phyloP scores from a whole-genome alignment of 2,329 filamentous ascomycete species.

The Ceratocystis variospora region DNA sequence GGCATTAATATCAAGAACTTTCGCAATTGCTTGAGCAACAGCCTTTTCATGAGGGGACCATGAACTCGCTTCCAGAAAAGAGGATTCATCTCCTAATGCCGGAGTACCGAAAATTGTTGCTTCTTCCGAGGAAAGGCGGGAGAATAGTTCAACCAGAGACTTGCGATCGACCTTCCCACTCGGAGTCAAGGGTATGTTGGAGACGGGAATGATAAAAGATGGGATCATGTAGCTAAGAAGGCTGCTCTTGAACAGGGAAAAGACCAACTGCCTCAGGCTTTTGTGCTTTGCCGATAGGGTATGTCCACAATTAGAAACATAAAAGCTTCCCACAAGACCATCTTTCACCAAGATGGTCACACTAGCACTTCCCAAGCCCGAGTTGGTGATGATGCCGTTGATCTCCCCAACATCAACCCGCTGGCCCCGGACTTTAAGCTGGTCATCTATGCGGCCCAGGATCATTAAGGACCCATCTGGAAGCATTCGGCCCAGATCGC shows the following conservation, averaged over 20 bases:
- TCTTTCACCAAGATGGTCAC: conserved; percentile 44
- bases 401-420: conserved; percentile 69
- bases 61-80: not conserved
- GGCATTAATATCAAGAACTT: conserved; percentile 33
- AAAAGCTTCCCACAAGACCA: conserved; percentile 55
- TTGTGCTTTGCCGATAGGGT: not conserved
- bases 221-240: conserved; percentile 72
- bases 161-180: conserved; percentile 61
- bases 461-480: conserved; percentile 63
- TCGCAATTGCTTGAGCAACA: conserved; percentile 42
- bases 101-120: not conserved
- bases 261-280: conserved; percentile 22
- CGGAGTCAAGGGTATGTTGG: conserved; percentile 52
- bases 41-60: conserved; percentile 43
- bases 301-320: conserved; percentile 34
- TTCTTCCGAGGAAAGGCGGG: conserved; percentile 16
- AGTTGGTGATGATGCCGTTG: conserved; percentile 39
- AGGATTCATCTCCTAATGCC: not conserved
- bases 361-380: conserved; percentile 43
- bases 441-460: conserved; percentile 59
- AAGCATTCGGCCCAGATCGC: conserved; percentile 69
- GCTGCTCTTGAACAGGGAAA: conserved; percentile 37
- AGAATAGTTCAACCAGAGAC: conserved; percentile 37
- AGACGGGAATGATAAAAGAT: conserved; percentile 55
- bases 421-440: conserved; percentile 70